These are phyloP conservation scores for Ceratobasidium theobromae DNA, from an alignment of 1,284 basidiomycete genomes.

Conservation along the genomic window DNA sequence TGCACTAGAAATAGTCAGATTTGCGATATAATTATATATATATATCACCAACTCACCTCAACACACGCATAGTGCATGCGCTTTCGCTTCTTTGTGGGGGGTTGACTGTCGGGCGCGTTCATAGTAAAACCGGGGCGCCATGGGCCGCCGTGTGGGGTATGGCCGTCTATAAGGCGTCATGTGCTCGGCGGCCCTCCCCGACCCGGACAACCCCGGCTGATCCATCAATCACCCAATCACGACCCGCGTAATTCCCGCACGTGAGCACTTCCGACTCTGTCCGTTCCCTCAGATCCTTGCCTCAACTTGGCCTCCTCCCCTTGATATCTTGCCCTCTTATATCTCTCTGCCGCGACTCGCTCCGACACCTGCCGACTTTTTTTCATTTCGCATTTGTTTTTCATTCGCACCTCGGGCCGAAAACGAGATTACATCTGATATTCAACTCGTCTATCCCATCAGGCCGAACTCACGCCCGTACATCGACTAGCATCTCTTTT, in stretches of 20 bases:
- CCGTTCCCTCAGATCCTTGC: too few relatives aligned
- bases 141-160: constrained; percentile 15
- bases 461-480: too few relatives aligned
- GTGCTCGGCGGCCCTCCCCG: not conserved
- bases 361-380: too few relatives aligned
- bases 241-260: not conserved
- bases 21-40: not conserved
- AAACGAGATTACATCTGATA: too few relatives aligned
- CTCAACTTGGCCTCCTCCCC: too few relatives aligned
- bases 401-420: too few relatives aligned
- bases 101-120: constrained; percentile 6
- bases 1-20: not conserved
- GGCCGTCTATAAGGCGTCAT: constrained; percentile 7
- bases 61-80: constrained; percentile 30
- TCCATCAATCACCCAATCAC: not conserved
- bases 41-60: not conserved
- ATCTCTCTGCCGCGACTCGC: too few relatives aligned
- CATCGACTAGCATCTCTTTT: too few relatives aligned
- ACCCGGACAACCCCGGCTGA: not conserved
- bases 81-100: constrained; percentile 21
- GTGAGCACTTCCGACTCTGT: not conserved
- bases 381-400: too few relatives aligned
- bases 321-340: too few relatives aligned
- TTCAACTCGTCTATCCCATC: too few relatives aligned
- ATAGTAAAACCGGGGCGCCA: constrained; percentile 14